Evolutionary conservation across 1,139 yeast species (phyloP).

Genomic region (Geotrichum siamense): DNA sequence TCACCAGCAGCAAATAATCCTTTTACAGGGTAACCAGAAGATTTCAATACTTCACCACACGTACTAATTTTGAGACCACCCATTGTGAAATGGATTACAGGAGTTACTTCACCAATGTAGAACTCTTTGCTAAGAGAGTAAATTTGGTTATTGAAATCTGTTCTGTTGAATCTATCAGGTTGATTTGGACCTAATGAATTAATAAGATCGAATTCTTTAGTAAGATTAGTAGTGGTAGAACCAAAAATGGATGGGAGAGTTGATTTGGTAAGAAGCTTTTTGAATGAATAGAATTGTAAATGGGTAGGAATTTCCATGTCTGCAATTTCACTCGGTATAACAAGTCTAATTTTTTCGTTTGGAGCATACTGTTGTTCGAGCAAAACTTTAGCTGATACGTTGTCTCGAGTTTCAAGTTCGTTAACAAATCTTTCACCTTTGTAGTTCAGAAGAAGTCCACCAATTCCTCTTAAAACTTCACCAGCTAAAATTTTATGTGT

Average conservation of each 20-base stretch:
- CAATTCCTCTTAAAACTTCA: conserved; percentile 71
- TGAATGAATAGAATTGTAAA: conserved; percentile 57
- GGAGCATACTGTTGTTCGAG: conserved; percentile 24
- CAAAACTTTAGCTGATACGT: conserved; percentile 56
- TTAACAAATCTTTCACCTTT: conserved; percentile 60
- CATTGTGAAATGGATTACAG: conserved; percentile 81
- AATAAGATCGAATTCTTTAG: conserved; percentile 40
- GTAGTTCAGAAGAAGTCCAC: conserved; percentile 60
- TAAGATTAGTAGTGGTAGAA: conserved; percentile 28
- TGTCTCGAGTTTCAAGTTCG: conserved; percentile 65
- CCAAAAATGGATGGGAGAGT: conserved; percentile 26
- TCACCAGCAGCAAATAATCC: conserved; percentile 77
- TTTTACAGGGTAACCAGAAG: conserved; percentile 40
- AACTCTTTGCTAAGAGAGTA: conserved; percentile 31
- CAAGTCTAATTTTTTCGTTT: conserved; percentile 3
- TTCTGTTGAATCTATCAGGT: conserved; percentile 46
- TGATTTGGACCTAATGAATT: conserved; percentile 24
- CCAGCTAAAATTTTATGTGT: conserved; percentile 67
- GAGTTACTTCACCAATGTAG: conserved; percentile 54
- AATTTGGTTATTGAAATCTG: conserved; percentile 47
- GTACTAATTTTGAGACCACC: conserved; percentile 71
- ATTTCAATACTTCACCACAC: conserved; percentile 47
- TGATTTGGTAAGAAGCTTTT: conserved; percentile 51
- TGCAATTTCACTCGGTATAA: conserved; percentile 34
- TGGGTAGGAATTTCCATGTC: conserved; percentile 39